A percentile compares a stretch with the other conserved stretches of the same genome.
Evolutionary conservation across 2,329 filamentous ascomycete species (phyloP).

Genomic region (Clonostachys solani): DNA sequence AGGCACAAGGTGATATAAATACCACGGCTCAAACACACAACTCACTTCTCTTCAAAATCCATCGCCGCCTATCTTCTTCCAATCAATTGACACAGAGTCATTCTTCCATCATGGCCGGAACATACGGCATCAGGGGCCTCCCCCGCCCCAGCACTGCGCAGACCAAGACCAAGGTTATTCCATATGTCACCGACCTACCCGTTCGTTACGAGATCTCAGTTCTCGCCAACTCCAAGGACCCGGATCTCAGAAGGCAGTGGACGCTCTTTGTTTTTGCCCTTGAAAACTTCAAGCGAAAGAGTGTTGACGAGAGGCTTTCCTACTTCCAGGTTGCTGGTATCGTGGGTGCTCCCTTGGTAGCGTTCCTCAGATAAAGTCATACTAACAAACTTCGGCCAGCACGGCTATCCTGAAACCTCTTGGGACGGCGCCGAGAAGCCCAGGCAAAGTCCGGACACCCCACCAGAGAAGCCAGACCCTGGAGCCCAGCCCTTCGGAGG

Average conservation of each 20-base stretch:
- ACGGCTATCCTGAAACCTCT: too few species aligned
- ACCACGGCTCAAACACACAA: too few species aligned
- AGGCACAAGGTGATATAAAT: too few species aligned
- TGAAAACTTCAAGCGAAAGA: constrained; percentile 3
- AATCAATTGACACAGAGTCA: too few species aligned
- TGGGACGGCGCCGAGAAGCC: too few species aligned
- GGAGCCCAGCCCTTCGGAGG: constrained; percentile 21
- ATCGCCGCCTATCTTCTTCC: too few species aligned
- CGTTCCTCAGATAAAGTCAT: too few species aligned
- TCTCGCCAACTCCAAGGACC: background rate
- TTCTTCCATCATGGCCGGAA: background rate
- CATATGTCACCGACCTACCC: constrained; percentile 1
- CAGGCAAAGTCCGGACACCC: too few species aligned
- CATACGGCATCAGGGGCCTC: constrained; percentile 1
- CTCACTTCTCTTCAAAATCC: too few species aligned
- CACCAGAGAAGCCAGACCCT: background rate
- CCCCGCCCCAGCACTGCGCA: background rate
- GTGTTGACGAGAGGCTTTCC: constrained; percentile 5
- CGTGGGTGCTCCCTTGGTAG: background rate
- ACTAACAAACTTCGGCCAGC: too few species aligned
- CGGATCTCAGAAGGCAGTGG: constrained; percentile 2
- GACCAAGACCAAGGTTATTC: constrained; percentile 1
- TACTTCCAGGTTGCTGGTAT: constrained; percentile 4
- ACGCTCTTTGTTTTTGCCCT: constrained; percentile 4
- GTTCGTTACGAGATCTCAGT: constrained; percentile 1